Conservation (phyloP, 345 rosid species). For the Moringa oleifera region DNA sequence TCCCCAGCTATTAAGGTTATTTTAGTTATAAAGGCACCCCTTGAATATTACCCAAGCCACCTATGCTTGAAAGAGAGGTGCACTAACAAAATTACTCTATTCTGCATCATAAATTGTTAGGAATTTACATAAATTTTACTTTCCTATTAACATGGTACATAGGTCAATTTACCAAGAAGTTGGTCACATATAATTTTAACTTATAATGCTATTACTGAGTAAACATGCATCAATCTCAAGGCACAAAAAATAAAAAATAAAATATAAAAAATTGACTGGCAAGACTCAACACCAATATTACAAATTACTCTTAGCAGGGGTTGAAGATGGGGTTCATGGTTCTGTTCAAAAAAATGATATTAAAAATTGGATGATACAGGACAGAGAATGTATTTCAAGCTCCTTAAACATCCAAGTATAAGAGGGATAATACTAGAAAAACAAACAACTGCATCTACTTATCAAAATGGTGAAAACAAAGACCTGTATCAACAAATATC, state of each 20-base stretch:
- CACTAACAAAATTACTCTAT: not conserved
- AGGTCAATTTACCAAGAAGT: not conserved
- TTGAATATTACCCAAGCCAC: not conserved
- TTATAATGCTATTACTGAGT: no score
- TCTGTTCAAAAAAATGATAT: no score
- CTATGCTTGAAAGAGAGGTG: not conserved
- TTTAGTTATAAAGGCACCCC: no score
- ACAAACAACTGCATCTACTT: slow-evolving; percentile 4
- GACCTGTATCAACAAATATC: slow-evolving; percentile 97
- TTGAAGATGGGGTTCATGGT: no score
- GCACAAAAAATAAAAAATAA: no score
- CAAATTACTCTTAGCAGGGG: no score
- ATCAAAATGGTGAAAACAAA: slow-evolving; percentile 1
- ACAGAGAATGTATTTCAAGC: not conserved
- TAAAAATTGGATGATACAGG: not conserved
- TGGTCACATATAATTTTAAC: no score
- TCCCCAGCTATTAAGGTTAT: no score
- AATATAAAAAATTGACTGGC: no score
- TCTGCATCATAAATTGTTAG: no score
- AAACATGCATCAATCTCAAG: no score
- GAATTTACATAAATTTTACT: not conserved
- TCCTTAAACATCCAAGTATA: not conserved
- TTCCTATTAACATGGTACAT: not conserved
- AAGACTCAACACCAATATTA: no score
- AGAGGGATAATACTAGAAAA: not conserved